These are phyloP conservation scores for Ceratocystis alfenasii DNA, from an alignment of 2,329 filamentous ascomycete species.

Conservation along the genomic window DNA sequence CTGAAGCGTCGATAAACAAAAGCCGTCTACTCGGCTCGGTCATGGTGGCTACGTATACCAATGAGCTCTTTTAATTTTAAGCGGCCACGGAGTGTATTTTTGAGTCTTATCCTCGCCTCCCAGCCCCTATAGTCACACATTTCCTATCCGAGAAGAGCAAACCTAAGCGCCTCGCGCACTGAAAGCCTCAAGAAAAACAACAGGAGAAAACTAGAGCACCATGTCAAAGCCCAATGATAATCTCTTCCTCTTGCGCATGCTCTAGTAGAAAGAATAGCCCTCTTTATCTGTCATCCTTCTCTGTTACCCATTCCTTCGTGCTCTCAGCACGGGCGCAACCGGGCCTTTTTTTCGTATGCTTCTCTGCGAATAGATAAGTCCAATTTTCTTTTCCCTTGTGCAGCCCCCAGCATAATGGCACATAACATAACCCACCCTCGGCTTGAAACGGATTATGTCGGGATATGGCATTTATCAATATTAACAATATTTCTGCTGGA, in stretches of 20 bases:
- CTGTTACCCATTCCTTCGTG: background rate
- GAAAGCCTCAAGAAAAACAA: background rate
- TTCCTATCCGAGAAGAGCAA: background rate
- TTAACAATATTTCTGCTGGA: background rate
- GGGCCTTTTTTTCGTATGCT: conserved; percentile 1
- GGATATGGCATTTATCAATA: conserved; percentile 2
- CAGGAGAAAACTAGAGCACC: background rate
- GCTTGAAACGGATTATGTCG: conserved; percentile 9
- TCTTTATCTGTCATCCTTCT: conserved; percentile 12
- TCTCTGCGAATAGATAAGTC: background rate
- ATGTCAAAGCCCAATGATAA: background rate
- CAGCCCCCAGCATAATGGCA: background rate
- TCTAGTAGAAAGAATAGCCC: conserved; percentile 6
- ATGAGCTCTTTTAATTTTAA: too few species aligned
- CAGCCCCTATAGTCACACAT: background rate
- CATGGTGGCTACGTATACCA: too few species aligned
- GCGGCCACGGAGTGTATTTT: background rate
- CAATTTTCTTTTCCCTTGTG: background rate
- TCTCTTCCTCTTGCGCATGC: background rate
- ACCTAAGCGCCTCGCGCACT: background rate
- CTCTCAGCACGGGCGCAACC: conserved; percentile 1
- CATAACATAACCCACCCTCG: background rate
- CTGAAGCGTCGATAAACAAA: background rate
- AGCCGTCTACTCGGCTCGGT: too few species aligned
- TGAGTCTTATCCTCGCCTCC: background rate